Percentiles rank a stretch among this genome's conserved stretches.
phyloP scores from a whole-genome alignment of 1,284 basidiomycete genomes.

The Sanghuangporus baumii region DNA sequence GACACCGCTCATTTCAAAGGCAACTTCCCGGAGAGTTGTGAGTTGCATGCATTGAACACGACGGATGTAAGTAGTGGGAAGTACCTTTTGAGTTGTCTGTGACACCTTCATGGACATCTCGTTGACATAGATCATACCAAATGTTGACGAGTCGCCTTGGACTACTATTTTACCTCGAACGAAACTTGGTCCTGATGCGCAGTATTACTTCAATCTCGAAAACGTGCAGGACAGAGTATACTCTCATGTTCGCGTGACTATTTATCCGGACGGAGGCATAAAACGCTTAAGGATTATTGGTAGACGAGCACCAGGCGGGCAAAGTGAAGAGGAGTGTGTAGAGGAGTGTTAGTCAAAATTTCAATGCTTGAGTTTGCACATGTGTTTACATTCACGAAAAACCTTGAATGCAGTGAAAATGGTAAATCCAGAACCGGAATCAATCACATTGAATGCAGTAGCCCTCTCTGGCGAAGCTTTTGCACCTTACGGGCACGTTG shows the following conservation, averaged over 20 bases:
- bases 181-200: constrained; percentile 84
- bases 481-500: constrained; percentile 76
- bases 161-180: constrained; percentile 67
- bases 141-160: constrained; percentile 51
- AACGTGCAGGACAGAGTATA: constrained; percentile 53
- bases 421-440: constrained; percentile 8
- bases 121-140: constrained; percentile 28
- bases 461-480: constrained; percentile 82
- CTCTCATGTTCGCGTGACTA: constrained; percentile 85
- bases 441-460: constrained; percentile 50
- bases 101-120: not conserved
- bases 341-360: constrained; percentile 12
- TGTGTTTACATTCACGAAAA: not conserved
- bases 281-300: constrained; percentile 88
- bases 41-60: constrained; percentile 64
- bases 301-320: constrained; percentile 35
- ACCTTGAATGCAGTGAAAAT: not conserved
- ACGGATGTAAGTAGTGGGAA: constrained; percentile 37
- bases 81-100: constrained; percentile 27
- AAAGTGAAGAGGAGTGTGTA: not conserved
- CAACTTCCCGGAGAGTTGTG: constrained; percentile 91
- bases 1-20: constrained; percentile 97
- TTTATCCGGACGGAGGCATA: constrained; percentile 93
- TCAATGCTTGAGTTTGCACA: not conserved
- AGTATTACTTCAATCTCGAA: constrained; percentile 84